Base-by-base conservation (phyloP, 2,329 filamentous ascomycete genomes). In the Phialocephala subalpina region DNA sequence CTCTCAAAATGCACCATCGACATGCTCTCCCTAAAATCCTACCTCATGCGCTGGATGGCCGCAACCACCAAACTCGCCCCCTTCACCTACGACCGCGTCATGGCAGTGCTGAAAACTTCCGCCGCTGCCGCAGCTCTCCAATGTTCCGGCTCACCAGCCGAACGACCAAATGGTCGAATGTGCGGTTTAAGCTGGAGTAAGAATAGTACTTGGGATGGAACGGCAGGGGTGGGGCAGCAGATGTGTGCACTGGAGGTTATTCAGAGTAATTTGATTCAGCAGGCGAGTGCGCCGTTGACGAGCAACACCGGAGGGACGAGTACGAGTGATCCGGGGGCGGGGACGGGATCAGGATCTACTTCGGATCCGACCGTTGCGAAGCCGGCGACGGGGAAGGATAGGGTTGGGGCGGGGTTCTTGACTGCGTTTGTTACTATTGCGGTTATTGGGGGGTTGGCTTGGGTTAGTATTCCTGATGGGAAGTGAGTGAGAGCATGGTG, bases 11-110 rank as follows among this genome's bases (percentile, higher is more conserved):
- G 84, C 83, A 69, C 83, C 83, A 66, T 89, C 79, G 87, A 90
- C 69, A 85, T 89, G 74, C 82, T 83, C 25, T 84, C 83, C 0
- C 90, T 90, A 82, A 91, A 91, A 76, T 87, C 86, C 9, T 90
- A 89, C 73, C 81, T 90, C 9, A 78, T 84, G 0, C 84, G 88
- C 49, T 91, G 86, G 82, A 77, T 84, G 78, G 86, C 84, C 14
- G 80, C 82, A 2, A 81, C 86, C 8, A 83, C 82, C 0, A 84
- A 88, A 71, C 78, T 88, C 63, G 87, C 86, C 0, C 87, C 87
- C 0, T 88, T 83, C 72, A 85, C 84, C 2, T 77, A 78, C 67
- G 77, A 82, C 45, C 73, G 75, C 11, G 80, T 90, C 63, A 79
- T 84, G 71, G 81, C 83, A 0, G 80, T 82, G 8, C 77, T 91